Base-by-base conservation (phyloP, 2,329 filamentous ascomycete species). In the Fusarium pininemorale region DNA sequence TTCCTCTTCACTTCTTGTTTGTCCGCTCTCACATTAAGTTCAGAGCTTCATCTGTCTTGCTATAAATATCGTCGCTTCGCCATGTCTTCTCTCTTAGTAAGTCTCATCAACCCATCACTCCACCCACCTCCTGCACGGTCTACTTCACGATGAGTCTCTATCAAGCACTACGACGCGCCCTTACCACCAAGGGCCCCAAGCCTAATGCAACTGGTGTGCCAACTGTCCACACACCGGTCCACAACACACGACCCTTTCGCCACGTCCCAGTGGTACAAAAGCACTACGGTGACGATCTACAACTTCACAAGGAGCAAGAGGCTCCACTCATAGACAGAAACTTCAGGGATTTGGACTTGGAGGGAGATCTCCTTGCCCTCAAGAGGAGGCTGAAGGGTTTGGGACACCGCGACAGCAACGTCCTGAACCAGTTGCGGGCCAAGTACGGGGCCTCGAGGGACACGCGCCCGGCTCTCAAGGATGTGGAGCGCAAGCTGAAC, bases 1-100 rank as follows among this genome's bases (percentile, higher is more conserved):
- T 14, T 18, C 0, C 7, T 7, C 15, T 20, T 35, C 22, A 7
- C 11, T 4, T 51, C 0, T 20, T 24, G 24, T 35, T 20, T 35
- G 6, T 51, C 22, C 8, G 15, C n/a, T 22, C 16, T 14, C 11
- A 13, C 1, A 24, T 51, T 11, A 11, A 51, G 8, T 35, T 11
- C 6, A 15, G n/a, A 53, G 16, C 35, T 37, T 37, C 32, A 35
- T 35, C 3, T 35, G 32, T 0, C 32, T 8, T 16, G 14, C 32
- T 35, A 35, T 35, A 54, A 28, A n/a, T 39, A 39, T 10, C 14
- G 1, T 13, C 14, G 10, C 2, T n/a, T 13, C 2, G 2, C 5
- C 14, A 3, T 18, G 4, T 8, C 10, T n/a, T 28, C 5, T 38
- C 20, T 24, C 14, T 28, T 11, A n/a, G 10, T 26, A 16, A 22